Evolutionary conservation across 192 early-diverging fungal genomes (phyloP), one percentile per base, ranked within the genome.

Genomic region (Dissophora ornata): DNA sequence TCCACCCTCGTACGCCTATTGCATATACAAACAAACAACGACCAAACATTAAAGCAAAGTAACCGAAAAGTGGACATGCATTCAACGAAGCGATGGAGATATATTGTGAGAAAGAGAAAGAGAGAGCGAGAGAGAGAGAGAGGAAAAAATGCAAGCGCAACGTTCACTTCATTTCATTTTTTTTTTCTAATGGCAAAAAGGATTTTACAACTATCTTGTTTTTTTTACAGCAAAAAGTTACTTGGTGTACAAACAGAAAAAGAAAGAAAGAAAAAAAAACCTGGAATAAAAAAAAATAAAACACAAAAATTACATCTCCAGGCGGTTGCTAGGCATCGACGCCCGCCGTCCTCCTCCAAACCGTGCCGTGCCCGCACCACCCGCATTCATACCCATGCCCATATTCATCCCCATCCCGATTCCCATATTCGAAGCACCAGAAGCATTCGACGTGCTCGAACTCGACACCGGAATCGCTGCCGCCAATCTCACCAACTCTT

Each of bases 321-420:
- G 34, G 44, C 71, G 56, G 34, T 75, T 75, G 44, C 71, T 66
- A 6, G 71, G 71, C 63, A 67, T 62, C 1, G 73, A 77, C 21
- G 73, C 73, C 24, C 73, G 57, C 34, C 73, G n/a, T n/a, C n/a
- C 49, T 6, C 51, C 64, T 19, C 64, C 59, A 49, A 62, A 67
- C 15, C 57, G 52, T 36, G 62, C 19, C 1, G 36, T 60, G 8
- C 47, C 71, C 18, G 25, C 18, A 0, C 28, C 34, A 47, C 21
- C 19, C 12, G 16, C 16, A 11, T n/a, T 2, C 19, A 13, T 9
- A 47, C 15, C 36, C 36, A 38, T 38, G 6, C 34, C 34, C 10
- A 25, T 1, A 5, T 12, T 29, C 41, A 57, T 45, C 25, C 44
- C 57, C 4, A 32, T 34, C 11, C 42, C 57, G 18, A 48, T 33